Conservation (phyloP, 1,284 basidiomycete genomes). For the Moesziomyces parantarcticus region DNA sequence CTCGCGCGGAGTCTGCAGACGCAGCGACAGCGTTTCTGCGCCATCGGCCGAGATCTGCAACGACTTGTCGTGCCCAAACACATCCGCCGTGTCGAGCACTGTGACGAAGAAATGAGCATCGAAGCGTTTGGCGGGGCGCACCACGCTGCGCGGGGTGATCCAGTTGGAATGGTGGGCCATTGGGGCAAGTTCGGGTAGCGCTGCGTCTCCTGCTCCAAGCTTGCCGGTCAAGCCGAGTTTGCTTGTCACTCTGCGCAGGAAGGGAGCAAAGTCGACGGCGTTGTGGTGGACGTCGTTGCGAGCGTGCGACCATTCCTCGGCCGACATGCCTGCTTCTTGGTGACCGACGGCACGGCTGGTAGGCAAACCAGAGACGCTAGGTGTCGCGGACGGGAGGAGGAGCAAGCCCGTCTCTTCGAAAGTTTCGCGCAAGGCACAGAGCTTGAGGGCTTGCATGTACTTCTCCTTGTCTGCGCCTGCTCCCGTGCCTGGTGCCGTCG, state of each 20-base stretch:
- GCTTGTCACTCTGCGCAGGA: constrained; percentile 42
- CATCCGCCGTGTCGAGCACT: constrained; percentile 47
- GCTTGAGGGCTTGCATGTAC: constrained; percentile 51
- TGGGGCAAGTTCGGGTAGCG: constrained; percentile 37
- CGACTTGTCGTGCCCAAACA: constrained; percentile 37
- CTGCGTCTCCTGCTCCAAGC: constrained; percentile 6
- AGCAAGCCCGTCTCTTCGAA: constrained; percentile 63
- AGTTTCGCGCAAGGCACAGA: constrained; percentile 60
- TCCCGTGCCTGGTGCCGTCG: background rate
- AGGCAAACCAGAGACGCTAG: constrained; percentile 25
- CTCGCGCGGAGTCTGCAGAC: constrained; percentile 41
- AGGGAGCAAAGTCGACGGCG: constrained; percentile 50
- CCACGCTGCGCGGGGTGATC: constrained; percentile 59
- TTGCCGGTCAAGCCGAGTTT: constrained; percentile 19
- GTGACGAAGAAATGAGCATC: constrained; percentile 64
- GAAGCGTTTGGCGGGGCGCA: constrained; percentile 61
- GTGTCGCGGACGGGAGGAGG: constrained; percentile 39
- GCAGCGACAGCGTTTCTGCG: constrained; percentile 52
- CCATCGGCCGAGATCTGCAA: constrained; percentile 55
- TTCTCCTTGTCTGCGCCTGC: constrained; percentile 12
- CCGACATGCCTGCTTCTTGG: constrained; percentile 50
- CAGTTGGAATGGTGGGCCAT: constrained; percentile 59
- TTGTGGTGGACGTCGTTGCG: constrained; percentile 60
- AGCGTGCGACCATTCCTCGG: constrained; percentile 51
- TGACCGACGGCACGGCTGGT: constrained; percentile 55